Evolutionary conservation across 768 basidiomycete species (phyloP), one percentile per base, ranked within the genome.

Genomic region (Leccinum rimulosum): DNA sequence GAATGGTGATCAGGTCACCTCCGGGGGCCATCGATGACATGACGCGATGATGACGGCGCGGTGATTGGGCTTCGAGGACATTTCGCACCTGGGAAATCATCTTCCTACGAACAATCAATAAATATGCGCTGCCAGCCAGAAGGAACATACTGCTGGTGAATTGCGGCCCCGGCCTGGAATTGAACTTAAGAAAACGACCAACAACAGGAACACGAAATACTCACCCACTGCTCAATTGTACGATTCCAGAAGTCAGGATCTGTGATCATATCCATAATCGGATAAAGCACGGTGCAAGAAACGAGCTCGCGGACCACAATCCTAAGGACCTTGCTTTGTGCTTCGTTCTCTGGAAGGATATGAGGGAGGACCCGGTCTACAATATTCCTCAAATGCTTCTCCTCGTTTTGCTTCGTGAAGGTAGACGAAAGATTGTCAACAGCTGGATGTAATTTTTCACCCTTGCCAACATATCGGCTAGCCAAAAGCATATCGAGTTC

Each of bases 191-290:
- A 51, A 35, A 15, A 45, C 30, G 31, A 40, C 12, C 27, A 31
- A 56, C 63, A 25, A 66, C 57, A 9, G 28, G 3, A 9, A 49
- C 49, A 36, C 27, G 10, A 14, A n/a, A 48, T 51, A 78, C 92
- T 75, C 71, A 94, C 95, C 76, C 92, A 84, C 75, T 95, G 88
- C 72, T 98, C 95, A 52, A 98, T 91, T 38, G 85, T 83, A 58
- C 85, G 80, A 75, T 99, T 99, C 95, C 95, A 98, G 64, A 97
- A 97, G 73, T 99, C 97, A 5, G 95, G 93, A 71, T 99, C 97
- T 30, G 90, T 82, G 36, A 98, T 70, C 88, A 96, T 92, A 52
- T 98, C 93, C 80, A 96, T 86, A 55, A 96, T 73, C 12, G 96
- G 95, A 68, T 90, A 86, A 43, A 98, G 68, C 3, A 96, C 85